Conservation (phyloP, 768 basidiomycete genomes). For the Myochromella boudieri region DNA sequence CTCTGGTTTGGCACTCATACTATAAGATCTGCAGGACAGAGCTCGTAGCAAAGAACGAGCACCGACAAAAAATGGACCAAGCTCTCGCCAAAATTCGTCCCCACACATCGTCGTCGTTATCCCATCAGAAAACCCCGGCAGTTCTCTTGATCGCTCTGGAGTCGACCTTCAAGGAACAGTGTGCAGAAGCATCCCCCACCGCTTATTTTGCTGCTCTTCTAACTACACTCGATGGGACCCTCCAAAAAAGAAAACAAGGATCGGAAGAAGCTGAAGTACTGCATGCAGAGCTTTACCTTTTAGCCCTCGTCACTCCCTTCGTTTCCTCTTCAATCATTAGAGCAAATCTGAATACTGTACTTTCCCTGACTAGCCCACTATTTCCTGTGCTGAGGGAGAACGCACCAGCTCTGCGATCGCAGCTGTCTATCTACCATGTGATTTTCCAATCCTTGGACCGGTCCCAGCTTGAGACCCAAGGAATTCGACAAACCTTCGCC, state of each 20-base stretch:
- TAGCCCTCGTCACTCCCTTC: conserved; percentile 75
- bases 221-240: conserved; percentile 77
- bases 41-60: background rate
- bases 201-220: conserved; percentile 95
- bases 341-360: conserved; percentile 66
- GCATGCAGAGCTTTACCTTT: conserved; percentile 82
- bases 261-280: conserved; percentile 71
- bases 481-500: conserved; percentile 80
- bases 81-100: conserved; percentile 84
- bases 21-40: conserved; percentile 10
- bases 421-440: conserved; percentile 72
- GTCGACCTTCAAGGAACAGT: conserved; percentile 70
- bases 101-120: conserved; percentile 75
- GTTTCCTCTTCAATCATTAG: conserved; percentile 81
- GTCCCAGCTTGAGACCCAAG: conserved; percentile 63
- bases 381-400: conserved; percentile 65
- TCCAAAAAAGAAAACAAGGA: conserved; percentile 55
- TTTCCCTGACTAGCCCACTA: conserved; percentile 75
- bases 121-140: conserved; percentile 89
- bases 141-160: conserved; percentile 84
- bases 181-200: conserved; percentile 67
- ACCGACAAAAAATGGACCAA: conserved; percentile 60
- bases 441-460: conserved; percentile 72
- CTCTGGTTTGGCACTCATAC: background rate
- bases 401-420: conserved; percentile 84